Conservation (phyloP, 2,329 filamentous ascomycete species). For the Zymoseptoria tritici region DNA sequence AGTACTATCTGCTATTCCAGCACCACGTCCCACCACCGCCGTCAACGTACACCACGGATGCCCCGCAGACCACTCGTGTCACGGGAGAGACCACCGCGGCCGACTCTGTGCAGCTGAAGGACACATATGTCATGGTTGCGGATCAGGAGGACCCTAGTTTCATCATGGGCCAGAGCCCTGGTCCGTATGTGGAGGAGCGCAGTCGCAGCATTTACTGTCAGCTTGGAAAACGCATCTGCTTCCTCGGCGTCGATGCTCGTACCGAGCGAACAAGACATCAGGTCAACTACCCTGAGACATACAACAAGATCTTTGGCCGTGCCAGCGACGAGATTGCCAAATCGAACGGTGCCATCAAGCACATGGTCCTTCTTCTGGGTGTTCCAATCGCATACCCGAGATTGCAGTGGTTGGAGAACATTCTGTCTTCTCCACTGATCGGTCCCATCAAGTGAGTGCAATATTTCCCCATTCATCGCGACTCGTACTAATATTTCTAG, state of each 20-base stretch:
- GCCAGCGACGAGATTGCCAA: constrained; percentile 46
- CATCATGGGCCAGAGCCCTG: constrained; percentile 68
- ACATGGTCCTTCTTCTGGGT: constrained; percentile 56
- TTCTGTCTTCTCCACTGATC: constrained; percentile 65
- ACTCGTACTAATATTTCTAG: constrained; percentile 37
- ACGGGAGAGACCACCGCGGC: constrained; percentile 42
- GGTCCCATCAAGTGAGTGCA: constrained; percentile 62
- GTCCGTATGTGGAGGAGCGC: constrained; percentile 56
- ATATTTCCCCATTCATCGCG: background rate
- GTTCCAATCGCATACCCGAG: constrained; percentile 66
- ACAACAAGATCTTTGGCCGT: constrained; percentile 53
- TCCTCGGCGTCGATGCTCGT: constrained; percentile 52
- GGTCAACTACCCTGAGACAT: constrained; percentile 71
- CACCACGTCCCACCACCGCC: constrained; percentile 75
- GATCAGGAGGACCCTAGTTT: constrained; percentile 61
- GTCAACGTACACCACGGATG: constrained; percentile 78
- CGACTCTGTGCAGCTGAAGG: constrained; percentile 64
- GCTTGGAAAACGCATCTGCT: constrained; percentile 57
- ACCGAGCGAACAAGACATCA: constrained; percentile 82
- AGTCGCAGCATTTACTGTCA: constrained; percentile 57
- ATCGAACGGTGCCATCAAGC: constrained; percentile 50
- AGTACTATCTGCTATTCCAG: constrained; percentile 58
- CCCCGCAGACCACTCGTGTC: constrained; percentile 46
- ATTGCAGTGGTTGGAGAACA: constrained; percentile 93
- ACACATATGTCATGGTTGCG: constrained; percentile 62